phyloP scores from a whole-genome alignment of 306 rosid genomes.

The Calophaca sinica region DNA sequence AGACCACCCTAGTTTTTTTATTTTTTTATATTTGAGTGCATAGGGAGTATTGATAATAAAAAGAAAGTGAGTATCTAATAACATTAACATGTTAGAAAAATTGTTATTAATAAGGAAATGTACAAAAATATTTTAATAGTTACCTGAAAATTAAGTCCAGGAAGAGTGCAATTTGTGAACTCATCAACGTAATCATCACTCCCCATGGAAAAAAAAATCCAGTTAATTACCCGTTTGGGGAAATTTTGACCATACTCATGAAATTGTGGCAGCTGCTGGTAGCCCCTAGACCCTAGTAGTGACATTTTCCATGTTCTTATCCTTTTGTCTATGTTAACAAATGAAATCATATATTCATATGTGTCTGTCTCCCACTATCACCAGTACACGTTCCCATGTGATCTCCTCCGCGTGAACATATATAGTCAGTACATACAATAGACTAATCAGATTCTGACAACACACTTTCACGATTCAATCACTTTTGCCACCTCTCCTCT shows the following conservation, averaged over 20 bases:
- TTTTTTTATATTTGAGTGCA: too few species aligned
- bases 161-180: too few species aligned
- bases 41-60: too few species aligned
- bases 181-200: too few species aligned
- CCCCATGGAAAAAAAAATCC: too few species aligned
- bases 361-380: constrained; percentile 54
- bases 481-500: constrained; percentile 27
- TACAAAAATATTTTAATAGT: too few species aligned
- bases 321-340: constrained; percentile 40
- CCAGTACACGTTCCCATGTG: constrained; percentile 40
- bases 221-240: too few species aligned
- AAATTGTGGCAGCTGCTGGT: constrained; percentile 42
- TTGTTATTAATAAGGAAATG: too few species aligned
- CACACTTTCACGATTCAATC: constrained; percentile 37
- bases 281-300: constrained; percentile 29
- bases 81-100: too few species aligned
- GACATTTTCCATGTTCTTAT: constrained; percentile 41
- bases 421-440: background rate
- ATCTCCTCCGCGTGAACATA: constrained; percentile 20
- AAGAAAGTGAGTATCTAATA: too few species aligned
- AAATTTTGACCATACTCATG: background rate
- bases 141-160: too few species aligned
- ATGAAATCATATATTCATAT: constrained; percentile 34
- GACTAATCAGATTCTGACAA: constrained; percentile 42
- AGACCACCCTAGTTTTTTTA: too few species aligned